A percentile compares a stretch with the other conserved stretches of the same genome.
Evolutionary conservation across 306 rosid genomes (phyloP).

Genomic region (Medicago lupulina): DNA sequence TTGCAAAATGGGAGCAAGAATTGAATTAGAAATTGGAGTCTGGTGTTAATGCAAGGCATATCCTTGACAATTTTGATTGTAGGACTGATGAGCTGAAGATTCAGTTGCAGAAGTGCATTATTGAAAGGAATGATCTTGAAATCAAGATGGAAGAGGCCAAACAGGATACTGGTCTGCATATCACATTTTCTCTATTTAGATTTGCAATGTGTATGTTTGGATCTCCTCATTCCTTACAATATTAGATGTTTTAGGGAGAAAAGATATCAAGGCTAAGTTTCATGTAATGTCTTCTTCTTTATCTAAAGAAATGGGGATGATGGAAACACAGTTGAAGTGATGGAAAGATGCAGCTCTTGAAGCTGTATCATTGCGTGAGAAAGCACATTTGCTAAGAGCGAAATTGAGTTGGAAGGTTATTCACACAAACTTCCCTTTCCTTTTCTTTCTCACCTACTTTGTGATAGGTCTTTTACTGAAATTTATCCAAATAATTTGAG

Average conservation of each 20-base stretch:
- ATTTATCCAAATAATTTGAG: slow-evolving; percentile 33
- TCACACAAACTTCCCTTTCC: slow-evolving; percentile 29
- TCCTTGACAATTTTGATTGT: slow-evolving; percentile 59
- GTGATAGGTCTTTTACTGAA: slow-evolving; percentile 26
- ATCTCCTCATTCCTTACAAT: slow-evolving; percentile 48
- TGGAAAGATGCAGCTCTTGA: slow-evolving; percentile 93
- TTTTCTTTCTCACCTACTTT: slow-evolving; percentile 35
- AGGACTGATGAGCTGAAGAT: slow-evolving; percentile 77
- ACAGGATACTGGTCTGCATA: slow-evolving; percentile 76
- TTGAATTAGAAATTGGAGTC: slow-evolving; percentile 70
- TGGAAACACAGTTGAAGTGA: slow-evolving; percentile 88
- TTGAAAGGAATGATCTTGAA: slow-evolving; percentile 81
- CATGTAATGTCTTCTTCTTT: slow-evolving; percentile 89
- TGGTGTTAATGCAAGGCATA: slow-evolving; percentile 62
- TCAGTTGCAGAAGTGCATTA: slow-evolving; percentile 70
- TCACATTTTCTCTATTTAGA: slow-evolving; percentile 42
- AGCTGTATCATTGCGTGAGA: slow-evolving; percentile 73
- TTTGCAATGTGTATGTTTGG: slow-evolving; percentile 31
- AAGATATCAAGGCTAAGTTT: slow-evolving; percentile 87
- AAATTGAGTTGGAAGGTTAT: slow-evolving; percentile 68
- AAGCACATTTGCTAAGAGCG: slow-evolving; percentile 66
- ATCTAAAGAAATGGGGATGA: slow-evolving; percentile 94
- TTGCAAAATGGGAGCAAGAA: slow-evolving; percentile 82
- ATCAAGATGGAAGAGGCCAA: slow-evolving; percentile 82
- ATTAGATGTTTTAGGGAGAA: slow-evolving; percentile 72